Percentiles rank a stretch among this genome's conserved stretches.
Conservation (phyloP, 2,329 filamentous ascomycete species). For the Xylariaceae sp. region DNA sequence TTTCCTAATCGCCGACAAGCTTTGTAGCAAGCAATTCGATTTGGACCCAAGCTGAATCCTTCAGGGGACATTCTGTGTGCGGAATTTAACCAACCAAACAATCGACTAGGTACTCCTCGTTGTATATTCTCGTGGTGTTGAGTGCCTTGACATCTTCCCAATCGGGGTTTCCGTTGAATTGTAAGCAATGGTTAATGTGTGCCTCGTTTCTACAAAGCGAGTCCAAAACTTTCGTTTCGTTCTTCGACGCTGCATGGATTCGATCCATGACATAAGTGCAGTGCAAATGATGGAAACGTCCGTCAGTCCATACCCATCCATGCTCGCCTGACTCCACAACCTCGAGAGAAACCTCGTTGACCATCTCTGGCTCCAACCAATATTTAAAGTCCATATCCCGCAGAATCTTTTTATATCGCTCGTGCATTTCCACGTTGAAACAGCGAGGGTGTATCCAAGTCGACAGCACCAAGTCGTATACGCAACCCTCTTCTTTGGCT, state of each 20-base stretch:
- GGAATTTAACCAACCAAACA: conserved; percentile 8
- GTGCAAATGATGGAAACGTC: conserved; percentile 14
- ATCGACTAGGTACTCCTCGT: conserved; percentile 5
- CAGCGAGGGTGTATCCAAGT: conserved; percentile 16
- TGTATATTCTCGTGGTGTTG: conserved; percentile 18
- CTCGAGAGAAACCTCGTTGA: conserved; percentile 19
- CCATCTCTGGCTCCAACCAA: conserved; percentile 14
- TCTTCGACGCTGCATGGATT: conserved; percentile 6
- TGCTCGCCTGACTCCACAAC: conserved; percentile 10
- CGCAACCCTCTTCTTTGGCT: conserved; percentile 11
- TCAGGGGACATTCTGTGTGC: too few species aligned
- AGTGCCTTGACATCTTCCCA: conserved; percentile 12
- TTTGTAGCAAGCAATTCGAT: too few species aligned
- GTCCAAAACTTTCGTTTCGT: conserved; percentile 7
- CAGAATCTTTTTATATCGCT: conserved; percentile 10
- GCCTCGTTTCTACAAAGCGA: conserved; percentile 15
- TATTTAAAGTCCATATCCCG: conserved; percentile 14
- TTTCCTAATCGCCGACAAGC: too few species aligned
- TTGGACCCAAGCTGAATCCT: too few species aligned
- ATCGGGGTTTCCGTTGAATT: conserved; percentile 9
- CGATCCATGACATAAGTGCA: conserved; percentile 14
- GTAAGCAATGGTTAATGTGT: conserved; percentile 11
- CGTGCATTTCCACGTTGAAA: conserved; percentile 14
- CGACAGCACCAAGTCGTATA: conserved; percentile 14
- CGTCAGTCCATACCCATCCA: conserved; percentile 10